These are phyloP conservation scores for Tetracladium marchalianum DNA, from an alignment of 495 filamentous ascomycete genomes.

Conservation along the genomic window DNA sequence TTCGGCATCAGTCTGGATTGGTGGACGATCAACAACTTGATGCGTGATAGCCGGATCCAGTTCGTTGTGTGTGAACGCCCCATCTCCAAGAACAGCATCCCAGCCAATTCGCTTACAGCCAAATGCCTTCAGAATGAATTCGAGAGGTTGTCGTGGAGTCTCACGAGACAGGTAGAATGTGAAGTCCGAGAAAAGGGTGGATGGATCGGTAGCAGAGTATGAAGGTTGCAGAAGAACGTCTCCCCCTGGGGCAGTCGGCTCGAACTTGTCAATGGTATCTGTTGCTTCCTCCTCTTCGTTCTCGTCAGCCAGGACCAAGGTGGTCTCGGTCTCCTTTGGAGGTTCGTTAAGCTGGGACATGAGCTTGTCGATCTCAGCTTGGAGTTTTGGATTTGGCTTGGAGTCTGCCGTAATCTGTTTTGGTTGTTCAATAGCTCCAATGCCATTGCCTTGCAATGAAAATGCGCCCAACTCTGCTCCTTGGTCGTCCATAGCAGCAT, in stretches of 20 bases:
- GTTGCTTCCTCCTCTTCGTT: constrained; percentile 38
- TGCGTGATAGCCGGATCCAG: constrained; percentile 83
- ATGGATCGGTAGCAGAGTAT: constrained; percentile 42
- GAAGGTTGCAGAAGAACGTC: constrained; percentile 80
- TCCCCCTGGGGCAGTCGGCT: constrained; percentile 64
- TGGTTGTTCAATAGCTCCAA: constrained; percentile 40
- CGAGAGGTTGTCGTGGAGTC: constrained; percentile 79
- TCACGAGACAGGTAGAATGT: constrained; percentile 92
- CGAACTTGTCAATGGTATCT: constrained; percentile 81
- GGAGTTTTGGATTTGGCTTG: constrained; percentile 34
- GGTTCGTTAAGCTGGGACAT: constrained; percentile 39
- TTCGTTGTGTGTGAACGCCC: constrained; percentile 84
- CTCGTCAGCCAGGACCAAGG: constrained; percentile 27
- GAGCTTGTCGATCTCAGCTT: constrained; percentile 44
- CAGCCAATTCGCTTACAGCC: constrained; percentile 95
- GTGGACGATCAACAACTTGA: constrained; percentile 86
- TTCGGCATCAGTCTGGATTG: constrained; percentile 52
- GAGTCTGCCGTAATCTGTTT: constrained; percentile 12
- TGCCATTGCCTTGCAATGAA: constrained; percentile 63
- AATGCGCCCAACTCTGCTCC: constrained; percentile 91
- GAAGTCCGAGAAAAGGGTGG: constrained; percentile 71
- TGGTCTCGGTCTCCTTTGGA: constrained; percentile 30
- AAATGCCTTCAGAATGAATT: constrained; percentile 90
- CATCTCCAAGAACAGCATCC: constrained; percentile 81
- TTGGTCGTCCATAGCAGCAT: constrained; percentile 72